Evolutionary conservation across 208 protist genomes (phyloP), one percentile per base, ranked within the genome.

Genomic region (Leishmania arabica): DNA sequence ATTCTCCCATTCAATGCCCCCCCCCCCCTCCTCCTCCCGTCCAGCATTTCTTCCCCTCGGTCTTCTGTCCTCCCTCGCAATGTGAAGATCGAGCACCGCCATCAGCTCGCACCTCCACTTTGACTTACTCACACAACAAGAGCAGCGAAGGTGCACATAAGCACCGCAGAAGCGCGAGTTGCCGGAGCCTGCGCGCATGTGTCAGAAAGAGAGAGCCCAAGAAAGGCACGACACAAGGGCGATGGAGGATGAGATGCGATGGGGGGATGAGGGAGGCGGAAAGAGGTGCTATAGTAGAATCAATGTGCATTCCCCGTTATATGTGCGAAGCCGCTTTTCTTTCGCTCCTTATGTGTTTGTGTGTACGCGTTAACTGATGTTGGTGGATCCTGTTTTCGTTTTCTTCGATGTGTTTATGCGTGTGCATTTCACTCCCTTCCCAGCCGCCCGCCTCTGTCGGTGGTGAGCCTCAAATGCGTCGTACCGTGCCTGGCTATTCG

Each of bases 321-420:
- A 54, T 73, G 69, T 31, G 72, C n/a, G 31, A 37, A 76, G 31
- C 24, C 15, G 45, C 21, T 76, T 71, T 75, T 40, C 24, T 79
- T 78, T 58, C 75, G 24, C 21, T 74, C 31, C 24, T 7, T 72
- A 31, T 73, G 45, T 73, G 21, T 37, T 27, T 73, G 19, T 31
- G 5, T 21, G 15, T 8, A 19, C 9, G 45, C 21, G 2, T 19
- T 40, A 54, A 31, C 13, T 7, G 24, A 51, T 34, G 13, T 4
- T 15, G 42, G 8, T 0, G 45, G 45, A 31, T 51, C 9, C 24
- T 53, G 66, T 34, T 73, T n/a, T 31, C 45, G 37, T 37, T 31
- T 51, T 31, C 8, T 27, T 34, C 7, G 27, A n/a, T 53, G 8
- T 73, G 11, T 3, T 17, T 68, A 24, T 54, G 40, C n/a, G 34